Evolutionary conservation across 129 eudicot species (phyloP).

Genomic region (Apium graveolens): DNA sequence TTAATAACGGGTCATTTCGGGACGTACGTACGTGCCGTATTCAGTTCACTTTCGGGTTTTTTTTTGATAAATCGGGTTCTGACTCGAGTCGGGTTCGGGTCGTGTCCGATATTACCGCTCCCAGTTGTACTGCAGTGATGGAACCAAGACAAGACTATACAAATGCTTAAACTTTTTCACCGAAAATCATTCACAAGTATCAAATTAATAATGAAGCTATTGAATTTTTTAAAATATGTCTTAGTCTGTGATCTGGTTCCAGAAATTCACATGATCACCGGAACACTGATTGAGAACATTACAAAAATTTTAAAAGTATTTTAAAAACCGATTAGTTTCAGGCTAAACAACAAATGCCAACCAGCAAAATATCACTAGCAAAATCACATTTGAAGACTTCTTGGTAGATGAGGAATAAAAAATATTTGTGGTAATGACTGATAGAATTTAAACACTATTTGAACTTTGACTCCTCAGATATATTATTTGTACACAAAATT

Average conservation of each 20-base stretch:
- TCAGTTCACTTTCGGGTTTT: no score
- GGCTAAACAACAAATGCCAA: not conserved
- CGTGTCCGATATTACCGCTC: no score
- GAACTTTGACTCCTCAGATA: not conserved
- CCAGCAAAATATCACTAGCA: not conserved
- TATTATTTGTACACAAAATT: no score
- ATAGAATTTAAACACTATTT: not conserved
- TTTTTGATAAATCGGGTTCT: no score
- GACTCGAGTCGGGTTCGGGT: no score
- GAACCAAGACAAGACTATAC: no score
- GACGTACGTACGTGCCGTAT: no score
- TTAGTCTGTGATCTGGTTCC: not conserved
- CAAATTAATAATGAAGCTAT: not conserved
- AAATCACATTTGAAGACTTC: not conserved
- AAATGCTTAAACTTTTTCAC: no score
- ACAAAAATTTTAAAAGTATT: not conserved
- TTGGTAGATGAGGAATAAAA: not conserved
- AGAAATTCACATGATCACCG: not conserved
- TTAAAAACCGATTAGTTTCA: not conserved
- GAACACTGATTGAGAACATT: not conserved
- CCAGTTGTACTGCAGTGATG: no score
- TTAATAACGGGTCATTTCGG: no score
- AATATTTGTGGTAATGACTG: not conserved
- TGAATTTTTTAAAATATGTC: not conserved
- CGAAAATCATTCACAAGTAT: not conserved